Evolutionary conservation across 2,329 filamentous ascomycete species (phyloP).

Genomic region (Cordyceps pruinosa): DNA sequence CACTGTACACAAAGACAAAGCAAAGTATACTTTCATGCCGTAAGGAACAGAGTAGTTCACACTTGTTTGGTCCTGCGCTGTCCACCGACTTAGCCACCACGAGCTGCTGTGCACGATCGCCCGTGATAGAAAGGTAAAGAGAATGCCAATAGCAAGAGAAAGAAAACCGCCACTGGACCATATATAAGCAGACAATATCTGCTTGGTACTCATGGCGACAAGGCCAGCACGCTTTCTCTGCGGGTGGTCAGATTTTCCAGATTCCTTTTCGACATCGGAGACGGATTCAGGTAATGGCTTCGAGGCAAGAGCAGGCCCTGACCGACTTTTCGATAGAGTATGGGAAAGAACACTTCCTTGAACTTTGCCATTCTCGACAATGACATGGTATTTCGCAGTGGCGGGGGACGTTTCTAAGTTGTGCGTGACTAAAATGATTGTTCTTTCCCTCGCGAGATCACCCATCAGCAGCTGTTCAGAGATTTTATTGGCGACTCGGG

Average conservation of each 20-base stretch:
- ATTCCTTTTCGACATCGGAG: background rate
- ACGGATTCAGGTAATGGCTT: background rate
- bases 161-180: conserved; percentile 4
- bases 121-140: background rate
- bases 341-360: background rate
- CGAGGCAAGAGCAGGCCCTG: background rate
- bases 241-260: background rate
- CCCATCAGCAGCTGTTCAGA: conserved; percentile 2
- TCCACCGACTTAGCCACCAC: conserved; percentile 14
- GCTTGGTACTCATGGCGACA: background rate
- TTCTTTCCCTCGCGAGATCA: conserved; percentile 10
- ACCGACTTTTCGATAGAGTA: background rate
- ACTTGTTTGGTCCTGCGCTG: background rate
- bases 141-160: background rate
- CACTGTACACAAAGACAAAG: background rate
- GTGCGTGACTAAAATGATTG: conserved; percentile 14
- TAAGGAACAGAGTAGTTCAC: background rate
- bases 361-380: background rate
- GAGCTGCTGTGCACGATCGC: background rate
- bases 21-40: conserved; percentile 8
- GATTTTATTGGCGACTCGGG: conserved; percentile 4
- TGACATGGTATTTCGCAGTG: conserved; percentile 10
- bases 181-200: conserved; percentile 9
- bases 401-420: background rate
- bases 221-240: background rate